Evolutionary conservation across 257 asterid species (phyloP).

Genomic region (Solanum peruvianum): DNA sequence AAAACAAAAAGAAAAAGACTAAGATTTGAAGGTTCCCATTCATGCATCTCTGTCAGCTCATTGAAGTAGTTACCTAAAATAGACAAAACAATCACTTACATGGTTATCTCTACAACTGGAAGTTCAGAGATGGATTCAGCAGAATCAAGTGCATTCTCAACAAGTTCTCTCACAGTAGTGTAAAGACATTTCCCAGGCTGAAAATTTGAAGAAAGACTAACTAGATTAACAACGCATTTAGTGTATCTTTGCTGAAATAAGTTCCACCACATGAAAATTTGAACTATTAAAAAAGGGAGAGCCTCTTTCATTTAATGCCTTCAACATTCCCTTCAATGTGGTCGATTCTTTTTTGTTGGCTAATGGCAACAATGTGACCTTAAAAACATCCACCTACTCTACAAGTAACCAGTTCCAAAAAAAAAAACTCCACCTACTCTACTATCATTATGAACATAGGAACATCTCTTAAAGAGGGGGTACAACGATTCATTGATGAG

Average conservation of each 20-base stretch:
- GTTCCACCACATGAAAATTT: background rate
- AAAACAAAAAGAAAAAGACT: background rate
- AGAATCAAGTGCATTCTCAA: conserved; percentile 93
- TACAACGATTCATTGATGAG: background rate
- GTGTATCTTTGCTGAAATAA: background rate
- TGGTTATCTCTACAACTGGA: conserved; percentile 66
- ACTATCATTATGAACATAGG: background rate
- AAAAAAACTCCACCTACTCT: background rate
- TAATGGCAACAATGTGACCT: background rate
- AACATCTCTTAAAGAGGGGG: background rate
- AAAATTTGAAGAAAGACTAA: background rate
- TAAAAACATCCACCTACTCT: background rate
- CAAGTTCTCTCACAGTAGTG: conserved; percentile 90
- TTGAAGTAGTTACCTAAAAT: background rate
- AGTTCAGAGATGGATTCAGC: conserved; percentile 83
- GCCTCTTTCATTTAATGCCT: background rate
- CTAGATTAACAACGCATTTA: background rate
- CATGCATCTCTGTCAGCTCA: background rate
- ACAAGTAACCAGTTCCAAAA: background rate
- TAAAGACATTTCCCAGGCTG: conserved; percentile 88
- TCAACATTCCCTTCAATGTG: background rate
- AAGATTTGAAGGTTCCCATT: background rate
- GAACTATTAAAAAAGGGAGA: background rate
- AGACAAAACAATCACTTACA: conserved; percentile 28
- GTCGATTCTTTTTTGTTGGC: background rate